phyloP scores from a whole-genome alignment of 2,329 filamentous ascomycete species.

The Berkeleyomyces rouxiae region DNA sequence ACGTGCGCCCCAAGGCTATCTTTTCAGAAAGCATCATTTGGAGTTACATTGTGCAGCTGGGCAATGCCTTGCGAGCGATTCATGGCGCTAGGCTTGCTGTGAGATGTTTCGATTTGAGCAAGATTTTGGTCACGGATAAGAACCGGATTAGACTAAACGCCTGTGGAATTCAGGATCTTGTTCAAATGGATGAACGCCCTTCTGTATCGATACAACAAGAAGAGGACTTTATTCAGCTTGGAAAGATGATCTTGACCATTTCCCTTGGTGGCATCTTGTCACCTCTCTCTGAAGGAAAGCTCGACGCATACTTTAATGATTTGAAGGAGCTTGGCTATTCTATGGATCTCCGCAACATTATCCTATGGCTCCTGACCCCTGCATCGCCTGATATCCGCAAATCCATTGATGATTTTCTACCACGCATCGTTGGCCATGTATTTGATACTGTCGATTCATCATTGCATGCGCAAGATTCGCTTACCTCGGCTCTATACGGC shows the following conservation, averaged over 20 bases:
- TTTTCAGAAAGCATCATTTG: conserved; percentile 65
- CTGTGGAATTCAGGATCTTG: conserved; percentile 77
- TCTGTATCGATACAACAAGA: conserved; percentile 63
- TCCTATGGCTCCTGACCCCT: conserved; percentile 66
- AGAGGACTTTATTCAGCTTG: conserved; percentile 74
- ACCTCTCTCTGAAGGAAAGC: conserved; percentile 2
- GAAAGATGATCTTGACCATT: conserved; percentile 67
- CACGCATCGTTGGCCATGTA: conserved; percentile 61
- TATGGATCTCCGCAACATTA: conserved; percentile 57
- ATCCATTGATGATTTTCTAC: conserved; percentile 63
- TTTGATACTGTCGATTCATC: conserved; percentile 59
- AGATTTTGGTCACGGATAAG: conserved; percentile 79
- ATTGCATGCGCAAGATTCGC: conserved; percentile 62
- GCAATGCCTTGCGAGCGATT: conserved; percentile 72
- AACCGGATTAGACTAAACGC: conserved; percentile 77
- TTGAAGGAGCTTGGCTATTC: conserved; percentile 64
- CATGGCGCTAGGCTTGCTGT: conserved; percentile 70
- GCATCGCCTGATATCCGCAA: conserved; percentile 41
- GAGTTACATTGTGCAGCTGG: conserved; percentile 84
- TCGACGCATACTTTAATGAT: conserved; percentile 44
- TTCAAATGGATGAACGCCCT: conserved; percentile 58
- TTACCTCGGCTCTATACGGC: conserved; percentile 52
- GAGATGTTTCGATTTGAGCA: conserved; percentile 69
- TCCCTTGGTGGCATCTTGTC: conserved; percentile 3
- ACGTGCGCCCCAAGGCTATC: conserved; percentile 26